These are phyloP conservation scores for Colletotrichum tamarilloi DNA, from an alignment of 2,329 filamentous ascomycete species.

Conservation along the genomic window DNA sequence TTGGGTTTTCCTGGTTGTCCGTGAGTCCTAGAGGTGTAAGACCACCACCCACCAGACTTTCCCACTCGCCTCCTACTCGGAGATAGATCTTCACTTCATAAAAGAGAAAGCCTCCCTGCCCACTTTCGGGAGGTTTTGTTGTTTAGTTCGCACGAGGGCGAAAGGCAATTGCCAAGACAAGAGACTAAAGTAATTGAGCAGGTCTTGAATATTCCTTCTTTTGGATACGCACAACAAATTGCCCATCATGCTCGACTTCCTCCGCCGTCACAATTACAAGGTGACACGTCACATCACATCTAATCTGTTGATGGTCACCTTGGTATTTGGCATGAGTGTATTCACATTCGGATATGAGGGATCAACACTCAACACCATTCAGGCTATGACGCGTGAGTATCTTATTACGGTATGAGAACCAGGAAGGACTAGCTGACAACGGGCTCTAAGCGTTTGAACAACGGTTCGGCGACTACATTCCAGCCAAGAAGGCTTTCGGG, in stretches of 20 bases:
- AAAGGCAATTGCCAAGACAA: conserved; percentile 16
- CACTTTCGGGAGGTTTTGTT: neutral
- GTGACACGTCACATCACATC: conserved; percentile 36
- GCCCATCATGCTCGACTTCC: conserved; percentile 30
- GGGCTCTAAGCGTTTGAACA: conserved; percentile 28
- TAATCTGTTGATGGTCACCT: conserved; percentile 35
- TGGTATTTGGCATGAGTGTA: conserved; percentile 38
- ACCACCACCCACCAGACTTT: neutral
- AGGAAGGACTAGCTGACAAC: neutral
- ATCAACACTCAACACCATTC: conserved; percentile 37
- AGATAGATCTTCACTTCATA: conserved; percentile 9
- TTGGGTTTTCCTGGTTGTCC: conserved; percentile 18
- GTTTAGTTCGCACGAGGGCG: neutral
- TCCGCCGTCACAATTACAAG: conserved; percentile 37
- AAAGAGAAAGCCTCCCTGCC: conserved; percentile 25
- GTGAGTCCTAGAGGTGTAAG: conserved; percentile 6
- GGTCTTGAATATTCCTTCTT: conserved; percentile 26
- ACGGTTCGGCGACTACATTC: conserved; percentile 35
- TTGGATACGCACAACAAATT: conserved; percentile 26
- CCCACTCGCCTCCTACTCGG: neutral
- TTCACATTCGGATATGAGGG: conserved; percentile 40
- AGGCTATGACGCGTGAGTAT: conserved; percentile 39
- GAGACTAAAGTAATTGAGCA: conserved; percentile 10
- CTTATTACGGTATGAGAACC: too few species aligned
- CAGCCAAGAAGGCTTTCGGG: conserved; percentile 22